Conservation (phyloP, 768 basidiomycete species). For the Russula abietina region DNA sequence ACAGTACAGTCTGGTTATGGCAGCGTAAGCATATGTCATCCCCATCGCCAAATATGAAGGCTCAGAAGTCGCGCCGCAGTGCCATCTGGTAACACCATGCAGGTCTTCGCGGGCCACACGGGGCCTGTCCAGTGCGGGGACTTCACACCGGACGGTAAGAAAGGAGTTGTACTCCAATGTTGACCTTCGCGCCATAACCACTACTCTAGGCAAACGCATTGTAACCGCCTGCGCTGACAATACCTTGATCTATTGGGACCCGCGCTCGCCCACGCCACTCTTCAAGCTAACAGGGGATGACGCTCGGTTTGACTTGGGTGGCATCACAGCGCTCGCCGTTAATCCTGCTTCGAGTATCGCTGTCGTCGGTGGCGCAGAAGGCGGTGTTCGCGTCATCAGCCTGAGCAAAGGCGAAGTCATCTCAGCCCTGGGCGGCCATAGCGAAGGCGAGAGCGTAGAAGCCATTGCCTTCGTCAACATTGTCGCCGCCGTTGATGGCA, state of each 20-base stretch:
- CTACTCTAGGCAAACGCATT: slow-evolving; percentile 68
- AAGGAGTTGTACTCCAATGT: not conserved
- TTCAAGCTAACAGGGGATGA: slow-evolving; percentile 73
- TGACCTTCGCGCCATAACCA: not conserved
- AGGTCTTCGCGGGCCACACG: slow-evolving; percentile 89
- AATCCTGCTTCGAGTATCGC: slow-evolving; percentile 87
- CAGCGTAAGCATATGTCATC: slow-evolving; percentile 56
- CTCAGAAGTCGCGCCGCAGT: slow-evolving; percentile 44
- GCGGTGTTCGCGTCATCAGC: slow-evolving; percentile 82
- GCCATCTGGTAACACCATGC: slow-evolving; percentile 91
- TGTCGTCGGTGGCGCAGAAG: slow-evolving; percentile 81
- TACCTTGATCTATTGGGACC: slow-evolving; percentile 86
- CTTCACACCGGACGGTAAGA: slow-evolving; percentile 83
- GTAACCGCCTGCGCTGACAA: slow-evolving; percentile 82
- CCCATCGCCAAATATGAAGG: not conserved
- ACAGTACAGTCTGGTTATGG: slow-evolving; percentile 95
- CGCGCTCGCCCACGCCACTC: slow-evolving; percentile 65
- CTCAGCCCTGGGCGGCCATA: slow-evolving; percentile 72
- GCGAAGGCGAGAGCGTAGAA: slow-evolving; percentile 84
- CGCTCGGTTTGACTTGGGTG: slow-evolving; percentile 70
- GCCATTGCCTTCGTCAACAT: slow-evolving; percentile 79
- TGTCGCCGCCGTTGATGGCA: slow-evolving; percentile 46
- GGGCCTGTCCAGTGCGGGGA: slow-evolving; percentile 79
- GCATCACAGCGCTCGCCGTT: slow-evolving; percentile 81
- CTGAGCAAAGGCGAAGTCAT: slow-evolving; percentile 82